Conservation (phyloP, 2,329 filamentous ascomycete genomes). For the Davidsoniella eucalypti region DNA sequence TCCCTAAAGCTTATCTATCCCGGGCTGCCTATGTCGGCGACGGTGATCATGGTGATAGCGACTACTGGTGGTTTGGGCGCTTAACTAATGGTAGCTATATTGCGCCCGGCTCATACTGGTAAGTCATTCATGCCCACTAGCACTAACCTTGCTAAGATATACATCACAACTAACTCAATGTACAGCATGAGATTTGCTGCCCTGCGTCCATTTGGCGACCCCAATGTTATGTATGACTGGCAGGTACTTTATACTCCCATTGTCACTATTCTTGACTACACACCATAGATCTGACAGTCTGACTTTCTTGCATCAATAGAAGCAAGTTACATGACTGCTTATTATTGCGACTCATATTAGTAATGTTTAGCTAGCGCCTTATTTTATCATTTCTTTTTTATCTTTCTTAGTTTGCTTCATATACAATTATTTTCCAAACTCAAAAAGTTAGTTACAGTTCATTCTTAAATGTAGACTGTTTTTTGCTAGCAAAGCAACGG, state of each 20-base stretch:
- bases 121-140: background rate
- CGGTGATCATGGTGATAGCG: constrained; percentile 2
- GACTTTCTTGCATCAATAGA: too few species aligned
- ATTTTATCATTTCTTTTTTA: too few species aligned
- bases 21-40: background rate
- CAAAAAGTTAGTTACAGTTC: too few species aligned
- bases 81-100: constrained; percentile 18
- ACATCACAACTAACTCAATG: background rate
- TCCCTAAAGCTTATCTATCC: too few species aligned
- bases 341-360: too few species aligned
- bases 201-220: constrained; percentile 17
- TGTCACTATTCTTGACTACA: background rate
- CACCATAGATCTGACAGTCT: background rate
- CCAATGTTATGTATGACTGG: constrained; percentile 15
- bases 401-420: too few species aligned
- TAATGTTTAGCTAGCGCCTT: too few species aligned
- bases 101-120: constrained; percentile 16
- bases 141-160: background rate
- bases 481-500: too few species aligned
- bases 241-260: constrained; percentile 12
- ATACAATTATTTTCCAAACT: too few species aligned
- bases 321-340: too few species aligned
- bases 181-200: constrained; percentile 16
- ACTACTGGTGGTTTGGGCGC: constrained; percentile 18
- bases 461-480: too few species aligned